Evolutionary conservation across 192 early-diverging fungal genomes (phyloP), one percentile per base, ranked within the genome.

Genomic region (Spinellus fusiger): DNA sequence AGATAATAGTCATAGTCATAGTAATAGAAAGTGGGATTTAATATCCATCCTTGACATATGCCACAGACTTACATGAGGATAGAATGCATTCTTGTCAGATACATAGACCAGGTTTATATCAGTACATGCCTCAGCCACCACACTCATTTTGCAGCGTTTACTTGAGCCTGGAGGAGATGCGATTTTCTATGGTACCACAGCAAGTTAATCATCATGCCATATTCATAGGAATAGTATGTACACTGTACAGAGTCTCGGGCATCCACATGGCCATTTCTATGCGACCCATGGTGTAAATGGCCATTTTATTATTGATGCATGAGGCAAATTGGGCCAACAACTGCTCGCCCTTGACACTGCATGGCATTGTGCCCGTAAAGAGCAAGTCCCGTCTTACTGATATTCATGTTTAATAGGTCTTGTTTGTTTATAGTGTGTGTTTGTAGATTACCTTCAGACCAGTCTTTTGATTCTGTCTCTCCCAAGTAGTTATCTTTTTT

Each of bases 211-310:
- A 29, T 23, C 4, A 32, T 49, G 18, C 37, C 3, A 49, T 20
- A 34, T 8, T 1, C n/a, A 35, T 50, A 22, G 6, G 48, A 37
- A 22, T 37, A 64, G n/a, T 35, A 52, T 57, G 40, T 51, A 68
- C 66, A 5, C 29, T 50, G 16, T 52, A 62, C 1, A 68, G 20
- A 1, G 33, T 31, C 37, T 57, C 61, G 48, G 72, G 66, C 10
- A 68, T 40, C 72, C 72, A 74, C 48, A 74, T 40, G 15, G 63
- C 67, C 72, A 74, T 74, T 22, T 64, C 66, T 25, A 74, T 62
- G 4, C 72, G 66, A 25, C 72, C 72, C 33, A 74, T 33, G 26
- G 62, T 54, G 56, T 69, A 62, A 29, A 74, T 12, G 3, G 72
- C 66, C 62, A 65, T 68, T 22, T 64, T 62, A 37, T 74, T 74